Conservation (phyloP, 2,329 filamentous ascomycete genomes). For the Nigrospora sphaerica region DNA sequence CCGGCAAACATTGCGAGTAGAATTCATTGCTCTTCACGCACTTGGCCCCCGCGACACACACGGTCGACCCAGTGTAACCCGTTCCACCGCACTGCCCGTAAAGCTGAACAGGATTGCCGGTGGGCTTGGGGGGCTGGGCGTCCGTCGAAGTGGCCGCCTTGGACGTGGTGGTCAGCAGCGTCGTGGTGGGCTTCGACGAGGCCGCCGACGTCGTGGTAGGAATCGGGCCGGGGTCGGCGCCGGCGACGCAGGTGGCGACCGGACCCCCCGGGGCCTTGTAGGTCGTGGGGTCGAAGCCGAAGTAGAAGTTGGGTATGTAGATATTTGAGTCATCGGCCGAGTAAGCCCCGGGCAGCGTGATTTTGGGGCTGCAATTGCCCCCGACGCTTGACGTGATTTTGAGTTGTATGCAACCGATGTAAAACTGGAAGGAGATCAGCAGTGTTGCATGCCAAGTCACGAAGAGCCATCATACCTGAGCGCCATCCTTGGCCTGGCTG, state of each 20-base stretch:
- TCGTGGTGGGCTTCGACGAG: not conserved
- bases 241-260: conserved; percentile 9
- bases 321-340: conserved; percentile 18
- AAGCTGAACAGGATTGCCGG: not conserved
- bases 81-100: not conserved
- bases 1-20: not conserved
- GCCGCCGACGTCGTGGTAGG: not conserved
- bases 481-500: conserved; percentile 17
- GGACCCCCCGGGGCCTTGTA: conserved; percentile 19
- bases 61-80: not conserved
- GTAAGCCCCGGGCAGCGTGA: conserved; percentile 23
- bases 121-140: not conserved
- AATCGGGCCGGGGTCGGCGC: not conserved
- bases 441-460: no score
- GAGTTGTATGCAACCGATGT: conserved; percentile 25
- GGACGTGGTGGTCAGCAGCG: not conserved
- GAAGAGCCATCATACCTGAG: conserved; percentile 9
- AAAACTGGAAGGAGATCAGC: conserved; percentile 10
- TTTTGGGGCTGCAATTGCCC: conserved; percentile 18
- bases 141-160: not conserved
- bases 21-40: not conserved
- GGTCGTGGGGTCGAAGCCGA: conserved; percentile 22
- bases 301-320: conserved; percentile 21
- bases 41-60: not conserved
- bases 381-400: conserved; percentile 21